Conservation (phyloP, 768 basidiomycete species). For the Clavaria fumosa region DNA sequence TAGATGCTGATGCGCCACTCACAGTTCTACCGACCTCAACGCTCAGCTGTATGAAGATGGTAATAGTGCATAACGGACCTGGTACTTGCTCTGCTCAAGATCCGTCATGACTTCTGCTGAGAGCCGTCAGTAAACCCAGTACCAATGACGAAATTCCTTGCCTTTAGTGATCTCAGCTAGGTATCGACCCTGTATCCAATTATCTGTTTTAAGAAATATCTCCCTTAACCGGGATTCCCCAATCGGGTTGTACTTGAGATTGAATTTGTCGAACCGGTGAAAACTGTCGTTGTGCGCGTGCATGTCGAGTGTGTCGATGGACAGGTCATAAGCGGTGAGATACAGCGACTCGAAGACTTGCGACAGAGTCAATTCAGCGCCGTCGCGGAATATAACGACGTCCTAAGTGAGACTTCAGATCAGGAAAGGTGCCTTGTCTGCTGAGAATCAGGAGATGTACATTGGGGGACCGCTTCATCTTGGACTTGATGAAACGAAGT, state of each 20-base stretch:
- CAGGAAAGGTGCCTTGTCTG: constrained; percentile 1
- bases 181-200: constrained; percentile 82
- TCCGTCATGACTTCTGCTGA: constrained; percentile 86
- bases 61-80: constrained; percentile 30
- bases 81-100: constrained; percentile 96
- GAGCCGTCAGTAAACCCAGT: background rate
- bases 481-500: constrained; percentile 95
- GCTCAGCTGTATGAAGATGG: background rate
- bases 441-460: constrained; percentile 23
- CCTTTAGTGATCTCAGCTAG: constrained; percentile 90
- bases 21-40: constrained; percentile 42
- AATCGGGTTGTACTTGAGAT: constrained; percentile 92
- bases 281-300: constrained; percentile 97
- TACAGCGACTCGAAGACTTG: constrained; percentile 96
- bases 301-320: constrained; percentile 99
- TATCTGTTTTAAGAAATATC: constrained; percentile 98
- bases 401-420: constrained; percentile 38
- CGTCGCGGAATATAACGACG: constrained; percentile 91
- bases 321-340: constrained; percentile 91
- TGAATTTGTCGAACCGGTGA: constrained; percentile 98
- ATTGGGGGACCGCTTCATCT: constrained; percentile 80
- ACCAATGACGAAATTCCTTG: constrained; percentile 15
- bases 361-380: constrained; percentile 68
- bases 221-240: constrained; percentile 90
- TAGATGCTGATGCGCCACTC: constrained; percentile 98